phyloP scores from a whole-genome alignment of 768 basidiomycete species.

The Mycena indigotica region DNA sequence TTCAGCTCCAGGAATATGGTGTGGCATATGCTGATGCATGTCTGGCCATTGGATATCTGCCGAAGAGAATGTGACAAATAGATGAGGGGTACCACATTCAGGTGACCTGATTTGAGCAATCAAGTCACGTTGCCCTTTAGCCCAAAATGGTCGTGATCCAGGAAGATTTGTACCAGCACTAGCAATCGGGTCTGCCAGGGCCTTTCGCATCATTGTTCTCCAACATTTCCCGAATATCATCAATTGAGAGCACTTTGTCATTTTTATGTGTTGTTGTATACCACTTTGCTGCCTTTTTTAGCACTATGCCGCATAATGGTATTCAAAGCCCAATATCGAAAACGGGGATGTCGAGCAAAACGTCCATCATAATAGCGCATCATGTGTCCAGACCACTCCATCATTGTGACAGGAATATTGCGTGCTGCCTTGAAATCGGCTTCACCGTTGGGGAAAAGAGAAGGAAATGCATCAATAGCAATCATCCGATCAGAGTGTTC shows the following conservation, averaged over 20 bases:
- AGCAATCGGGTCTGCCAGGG: conserved; percentile 20
- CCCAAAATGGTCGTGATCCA: conserved; percentile 30
- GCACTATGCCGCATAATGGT: conserved; percentile 13
- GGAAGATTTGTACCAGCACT: conserved; percentile 22
- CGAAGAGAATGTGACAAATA: conserved; percentile 30
- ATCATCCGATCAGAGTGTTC: conserved; percentile 11
- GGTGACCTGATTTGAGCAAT: conserved; percentile 23
- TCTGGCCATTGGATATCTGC: conserved; percentile 36
- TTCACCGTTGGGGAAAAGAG: conserved; percentile 26
- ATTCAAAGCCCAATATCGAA: conserved; percentile 27
- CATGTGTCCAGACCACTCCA: conserved; percentile 24
- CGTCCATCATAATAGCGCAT: conserved; percentile 21
- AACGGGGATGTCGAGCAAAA: conserved; percentile 26
- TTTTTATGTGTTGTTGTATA: conserved; percentile 17
- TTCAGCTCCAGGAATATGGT: conserved; percentile 5
- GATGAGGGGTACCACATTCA: conserved; percentile 26
- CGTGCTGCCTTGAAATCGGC: conserved; percentile 19
- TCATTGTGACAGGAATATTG: conserved; percentile 13
- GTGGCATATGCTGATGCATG: conserved; percentile 34
- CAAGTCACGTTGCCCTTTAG: conserved; percentile 10
- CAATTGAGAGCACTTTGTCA: conserved; percentile 15
- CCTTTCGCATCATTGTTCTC: conserved; percentile 12
- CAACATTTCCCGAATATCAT: conserved; percentile 24
- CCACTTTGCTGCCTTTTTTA: conserved; percentile 14
- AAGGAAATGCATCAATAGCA: conserved; percentile 27